Base-by-base conservation (phyloP, 2,329 filamentous ascomycete species). In the Dothidotthia symphoricarpi region DNA sequence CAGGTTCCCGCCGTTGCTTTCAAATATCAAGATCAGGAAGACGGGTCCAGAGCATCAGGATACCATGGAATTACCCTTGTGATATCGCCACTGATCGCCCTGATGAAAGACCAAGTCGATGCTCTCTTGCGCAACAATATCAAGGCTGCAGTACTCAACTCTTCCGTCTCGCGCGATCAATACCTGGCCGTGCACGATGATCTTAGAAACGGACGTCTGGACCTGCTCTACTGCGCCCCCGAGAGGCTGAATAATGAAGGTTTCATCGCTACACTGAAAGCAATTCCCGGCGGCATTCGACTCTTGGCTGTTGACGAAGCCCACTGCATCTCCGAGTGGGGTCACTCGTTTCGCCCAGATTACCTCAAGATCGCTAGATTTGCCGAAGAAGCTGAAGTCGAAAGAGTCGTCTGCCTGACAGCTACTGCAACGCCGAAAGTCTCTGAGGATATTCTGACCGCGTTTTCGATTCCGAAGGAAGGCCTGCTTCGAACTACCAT, bases 241-340 rank as follows among this genome's bases (percentile, higher is more conserved):
- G 91, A 98, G 68, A 95, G 96, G 87, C 75, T 97, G 32, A 90
- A 89, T 59, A 96, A 82, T 60, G 63, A 75, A 24, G 70, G 71
- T 1, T 85, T 96, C 60, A 70, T 81, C 37, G 75, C 75, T 28
- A 78, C 75, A 2, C 74, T 98, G 45, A 70, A 78, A 35, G 74
- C 70, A 1, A 74, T 97, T 12, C 77, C 94, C 61, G 67, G 68
- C 9, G 81, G 81, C 33, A 73, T 76, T 4, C 86, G 84, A 55
- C 78, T 98, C 32, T 89, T 98, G 31, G 91, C 97, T 34, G 94
- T 98, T 43, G 91, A 97, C 51, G 91, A 98, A 51, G 90, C 91
- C 1, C 90, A 96, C 67, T 96, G 90, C 64, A 95, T 96, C 52
- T 94, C 87, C 12, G 89, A 95, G 79, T 96, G 90, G 90, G 90